These are phyloP conservation scores for Heterobasidion irregulare DNA, from an alignment of 1,284 basidiomycete species.

Conservation along the genomic window DNA sequence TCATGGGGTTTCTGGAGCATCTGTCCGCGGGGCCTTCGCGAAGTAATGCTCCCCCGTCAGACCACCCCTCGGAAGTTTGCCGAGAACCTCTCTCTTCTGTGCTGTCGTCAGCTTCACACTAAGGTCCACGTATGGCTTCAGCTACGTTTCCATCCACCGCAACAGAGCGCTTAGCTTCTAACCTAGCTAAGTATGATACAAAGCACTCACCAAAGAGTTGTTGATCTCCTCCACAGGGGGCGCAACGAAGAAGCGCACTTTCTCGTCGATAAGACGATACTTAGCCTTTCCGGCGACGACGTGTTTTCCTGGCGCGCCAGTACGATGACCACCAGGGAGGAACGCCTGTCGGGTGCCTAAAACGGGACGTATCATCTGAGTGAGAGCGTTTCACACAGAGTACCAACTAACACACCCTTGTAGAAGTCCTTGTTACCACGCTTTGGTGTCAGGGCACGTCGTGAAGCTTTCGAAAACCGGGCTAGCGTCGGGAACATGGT, in stretches of 20 bases:
- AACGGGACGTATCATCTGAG: neutral
- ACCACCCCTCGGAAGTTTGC: slow-evolving; percentile 26
- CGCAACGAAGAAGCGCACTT: slow-evolving; percentile 79
- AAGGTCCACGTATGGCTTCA: slow-evolving; percentile 26
- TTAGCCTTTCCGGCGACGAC: slow-evolving; percentile 68
- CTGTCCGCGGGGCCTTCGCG: neutral
- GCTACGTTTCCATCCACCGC: slow-evolving; percentile 11
- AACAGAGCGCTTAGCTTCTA: neutral
- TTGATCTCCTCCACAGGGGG: slow-evolving; percentile 63
- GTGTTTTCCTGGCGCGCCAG: slow-evolving; percentile 81
- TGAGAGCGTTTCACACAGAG: neutral
- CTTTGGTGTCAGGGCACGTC: slow-evolving; percentile 75
- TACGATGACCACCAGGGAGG: slow-evolving; percentile 78
- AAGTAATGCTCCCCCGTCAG: slow-evolving; percentile 14
- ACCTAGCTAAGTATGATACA: neutral
- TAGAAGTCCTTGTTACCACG: slow-evolving; percentile 89
- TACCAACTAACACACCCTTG: slow-evolving; percentile 53
- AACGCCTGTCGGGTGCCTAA: slow-evolving; percentile 75
- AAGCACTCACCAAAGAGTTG: slow-evolving; percentile 46
- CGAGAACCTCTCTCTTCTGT: slow-evolving; percentile 24
- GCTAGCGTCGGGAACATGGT: slow-evolving; percentile 61
- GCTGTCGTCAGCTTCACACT: slow-evolving; percentile 15
- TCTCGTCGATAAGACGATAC: slow-evolving; percentile 72
- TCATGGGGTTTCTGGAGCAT: neutral
- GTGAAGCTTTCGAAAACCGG: slow-evolving; percentile 70